Percentiles rank a stretch among this genome's conserved stretches.
These are phyloP conservation scores for Calonectria naviculata DNA, from an alignment of 2,329 filamentous ascomycete genomes.

Conservation along the genomic window DNA sequence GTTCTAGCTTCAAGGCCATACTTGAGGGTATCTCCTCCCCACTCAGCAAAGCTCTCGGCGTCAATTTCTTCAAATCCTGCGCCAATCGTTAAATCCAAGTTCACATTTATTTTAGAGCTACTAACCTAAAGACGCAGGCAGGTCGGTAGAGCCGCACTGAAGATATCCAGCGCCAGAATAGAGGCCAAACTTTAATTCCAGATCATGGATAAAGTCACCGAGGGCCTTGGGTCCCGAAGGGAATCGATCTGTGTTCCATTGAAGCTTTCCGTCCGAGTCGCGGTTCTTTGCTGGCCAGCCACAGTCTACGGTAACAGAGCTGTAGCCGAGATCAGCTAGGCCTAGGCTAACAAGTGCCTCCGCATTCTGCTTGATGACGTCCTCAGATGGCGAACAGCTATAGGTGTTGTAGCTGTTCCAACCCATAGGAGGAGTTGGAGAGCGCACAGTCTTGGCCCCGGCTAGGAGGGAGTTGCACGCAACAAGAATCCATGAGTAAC, in stretches of 20 bases:
- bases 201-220: constrained; percentile 59
- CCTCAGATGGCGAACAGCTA: constrained; percentile 28
- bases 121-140: constrained; percentile 57
- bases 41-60: constrained; percentile 53
- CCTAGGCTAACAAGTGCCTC: constrained; percentile 64
- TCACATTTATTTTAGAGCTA: background rate
- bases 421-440: constrained; percentile 56
- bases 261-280: constrained; percentile 56
- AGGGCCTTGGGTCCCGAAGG: constrained; percentile 61
- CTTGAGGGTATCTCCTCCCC: constrained; percentile 63
- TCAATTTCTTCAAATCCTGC: constrained; percentile 55
- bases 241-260: constrained; percentile 62
- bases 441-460: constrained; percentile 27
- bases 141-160: constrained; percentile 55
- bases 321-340: constrained; percentile 64
- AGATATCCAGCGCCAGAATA: constrained; percentile 62
- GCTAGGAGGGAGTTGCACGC: background rate
- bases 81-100: rapidly evolving
- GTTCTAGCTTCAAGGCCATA: constrained; percentile 41
- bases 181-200: constrained; percentile 64
- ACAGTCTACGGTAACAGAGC: constrained; percentile 67
- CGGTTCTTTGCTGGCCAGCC: constrained; percentile 61
- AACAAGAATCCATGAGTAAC: constrained; percentile 3
- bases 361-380: constrained; percentile 54
- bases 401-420: constrained; percentile 70